Conservation (phyloP, 495 filamentous ascomycete genomes). For the Podospora pseudoanserina region DNA sequence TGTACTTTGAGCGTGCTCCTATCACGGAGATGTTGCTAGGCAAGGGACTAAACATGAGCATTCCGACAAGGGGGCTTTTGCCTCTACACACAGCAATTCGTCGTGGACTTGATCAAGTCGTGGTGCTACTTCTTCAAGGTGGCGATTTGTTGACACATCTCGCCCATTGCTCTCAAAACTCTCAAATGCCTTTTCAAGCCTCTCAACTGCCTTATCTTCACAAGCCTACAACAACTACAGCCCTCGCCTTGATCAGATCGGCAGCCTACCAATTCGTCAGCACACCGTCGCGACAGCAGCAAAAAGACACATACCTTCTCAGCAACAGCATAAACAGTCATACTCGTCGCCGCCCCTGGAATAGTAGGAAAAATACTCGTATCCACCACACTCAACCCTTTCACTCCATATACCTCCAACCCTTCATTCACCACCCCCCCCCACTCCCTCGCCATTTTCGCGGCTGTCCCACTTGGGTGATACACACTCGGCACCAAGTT, state of each 20-base stretch:
- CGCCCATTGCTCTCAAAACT: too few relatives aligned
- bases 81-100: too few relatives aligned
- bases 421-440: constrained; percentile 44
- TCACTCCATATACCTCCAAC: constrained; percentile 34
- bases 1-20: too few relatives aligned
- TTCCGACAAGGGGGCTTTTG: too few relatives aligned
- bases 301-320: constrained; percentile 24
- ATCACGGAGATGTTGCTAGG: too few relatives aligned
- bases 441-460: constrained; percentile 45
- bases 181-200: too few relatives aligned
- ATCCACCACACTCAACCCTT: constrained; percentile 34
- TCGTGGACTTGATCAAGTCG: too few relatives aligned
- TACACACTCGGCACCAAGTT: constrained; percentile 33
- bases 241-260: neutral
- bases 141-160: too few relatives aligned
- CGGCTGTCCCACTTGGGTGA: constrained; percentile 31
- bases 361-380: constrained; percentile 36
- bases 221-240: neutral
- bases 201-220: too few relatives aligned
- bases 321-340: constrained; percentile 35
- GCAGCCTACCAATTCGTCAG: neutral
- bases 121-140: too few relatives aligned
- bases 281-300: neutral
- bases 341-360: constrained; percentile 31
- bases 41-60: too few relatives aligned